Base-by-base conservation (phyloP, 2,329 filamentous ascomycete genomes). In the Thermothelomyces thermophilus region DNA sequence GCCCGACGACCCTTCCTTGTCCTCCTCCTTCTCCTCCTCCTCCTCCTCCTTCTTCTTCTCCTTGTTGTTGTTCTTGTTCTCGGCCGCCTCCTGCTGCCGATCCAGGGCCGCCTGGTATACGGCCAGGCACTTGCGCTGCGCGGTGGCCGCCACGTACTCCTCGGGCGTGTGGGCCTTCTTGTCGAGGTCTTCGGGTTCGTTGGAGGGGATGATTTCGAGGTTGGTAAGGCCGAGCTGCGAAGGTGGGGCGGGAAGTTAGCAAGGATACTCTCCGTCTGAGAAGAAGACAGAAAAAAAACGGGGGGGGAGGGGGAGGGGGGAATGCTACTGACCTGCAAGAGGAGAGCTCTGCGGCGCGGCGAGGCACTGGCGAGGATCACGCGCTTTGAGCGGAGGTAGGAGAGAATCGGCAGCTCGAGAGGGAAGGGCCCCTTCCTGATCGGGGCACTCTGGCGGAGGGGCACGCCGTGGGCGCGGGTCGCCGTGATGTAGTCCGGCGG, bases 311-410 rank as follows among this genome's bases (percentile, higher is more conserved):
- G 37, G 7, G n/a, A 10, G 43, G 40, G 33, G 24, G 41, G 26
- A 41, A 42, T 17, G 36, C 7, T 35, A 33, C 37, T 33, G 67
- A 86, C 82, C 69, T 85, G 84, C 43, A 80, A 80, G 36, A 98
- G 80, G 9, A 98, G 80, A 56, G 87, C 84, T 67, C 84, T 86
- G 47, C 93, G 79, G 39, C 93, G 79, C 0, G 93, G 93, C 1
- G 90, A 96, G 17, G 86, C 82, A 2, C 90, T 96, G 46, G 93
- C 93, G 24, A 98, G 83, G 58, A 98, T 87, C 5, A 95, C 82
- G 56, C 91, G 79, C 67, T 87, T 88, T 48, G 79, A 79, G 62
- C 86, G 83, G 56, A 98, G 79, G 62, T 84, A 75, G 60, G 79
- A 80, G 52, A 98, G 73, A 49, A 90, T 83, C 14, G 91, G 90